A percentile compares a stretch with the other conserved stretches of the same genome.
These are phyloP conservation scores for Arxiozyma bovina DNA, from an alignment of 1,139 yeast species.

Conservation along the genomic window DNA sequence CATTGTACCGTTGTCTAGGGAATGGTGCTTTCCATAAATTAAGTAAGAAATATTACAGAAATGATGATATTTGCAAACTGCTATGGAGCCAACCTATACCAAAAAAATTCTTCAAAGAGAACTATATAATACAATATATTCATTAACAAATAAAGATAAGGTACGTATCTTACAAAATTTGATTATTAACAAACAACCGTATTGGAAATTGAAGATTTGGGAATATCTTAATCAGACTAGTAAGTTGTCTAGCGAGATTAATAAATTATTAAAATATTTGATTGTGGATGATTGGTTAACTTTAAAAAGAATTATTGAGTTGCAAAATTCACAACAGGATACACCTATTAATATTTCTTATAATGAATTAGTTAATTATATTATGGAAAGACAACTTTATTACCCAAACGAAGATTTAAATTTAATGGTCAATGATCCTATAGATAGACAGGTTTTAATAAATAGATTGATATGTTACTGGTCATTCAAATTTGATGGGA, in stretches of 20 bases:
- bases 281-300: constrained; percentile 28
- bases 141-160: constrained; percentile 6
- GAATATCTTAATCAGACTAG: constrained; percentile 11
- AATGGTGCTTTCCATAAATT: constrained; percentile 23
- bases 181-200: constrained; percentile 9
- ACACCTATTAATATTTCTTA: constrained; percentile 9
- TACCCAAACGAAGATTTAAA: constrained; percentile 23
- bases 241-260: constrained; percentile 14
- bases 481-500: constrained; percentile 22
- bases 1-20: constrained; percentile 25
- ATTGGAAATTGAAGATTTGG: constrained; percentile 17
- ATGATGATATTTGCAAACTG: background rate
- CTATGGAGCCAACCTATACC: background rate
- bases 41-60: constrained; percentile 9
- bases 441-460: constrained; percentile 16
- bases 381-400: constrained; percentile 26
- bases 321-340: background rate
- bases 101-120: background rate
- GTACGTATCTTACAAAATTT: constrained; percentile 9
- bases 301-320: constrained; percentile 13
- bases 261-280: constrained; percentile 19
- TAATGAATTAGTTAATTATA: constrained; percentile 25
- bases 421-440: constrained; percentile 16
- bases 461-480: constrained; percentile 24
- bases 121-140: constrained; percentile 12